Percentiles rank a stretch among this genome's conserved stretches.
Evolutionary conservation across 2,329 filamentous ascomycete species (phyloP).

Genomic region (Sphaerulina vaccinii): DNA sequence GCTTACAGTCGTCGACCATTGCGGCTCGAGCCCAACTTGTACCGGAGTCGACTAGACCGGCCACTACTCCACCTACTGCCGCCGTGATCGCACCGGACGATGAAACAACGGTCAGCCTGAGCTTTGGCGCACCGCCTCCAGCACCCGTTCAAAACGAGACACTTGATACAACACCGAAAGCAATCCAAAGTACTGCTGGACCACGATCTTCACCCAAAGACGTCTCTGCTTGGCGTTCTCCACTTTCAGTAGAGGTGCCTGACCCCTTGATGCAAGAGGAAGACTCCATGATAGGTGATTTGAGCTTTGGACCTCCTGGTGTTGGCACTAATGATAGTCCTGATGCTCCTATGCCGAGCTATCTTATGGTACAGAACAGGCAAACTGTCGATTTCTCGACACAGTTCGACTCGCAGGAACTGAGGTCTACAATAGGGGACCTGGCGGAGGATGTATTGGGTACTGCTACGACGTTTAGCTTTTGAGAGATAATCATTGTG

Average conservation of each 20-base stretch:
- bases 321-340: not conserved
- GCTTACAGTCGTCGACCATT: not conserved
- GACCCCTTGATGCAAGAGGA: not conserved
- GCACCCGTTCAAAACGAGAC: not conserved
- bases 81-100: not conserved
- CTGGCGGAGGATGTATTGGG: slow-evolving; percentile 14
- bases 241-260: not conserved
- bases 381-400: not conserved
- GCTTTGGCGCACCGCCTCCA: not conserved
- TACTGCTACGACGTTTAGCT: slow-evolving; percentile 11
- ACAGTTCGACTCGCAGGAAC: slow-evolving; percentile 14
- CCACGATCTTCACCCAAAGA: not conserved
- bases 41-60: not conserved
- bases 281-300: not conserved
- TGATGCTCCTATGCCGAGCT: slow-evolving; percentile 6
- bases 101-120: slow-evolving; percentile 3
- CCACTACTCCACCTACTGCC: not conserved
- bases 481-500: not conserved
- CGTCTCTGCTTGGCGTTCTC: not conserved
- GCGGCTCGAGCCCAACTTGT: not conserved
- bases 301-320: slow-evolving; percentile 12
- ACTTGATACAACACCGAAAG: not conserved
- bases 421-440: slow-evolving; percentile 9
- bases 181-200: not conserved
- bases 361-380: slow-evolving; percentile 1